A percentile compares a stretch with the other conserved stretches of the same genome.
Conservation (phyloP, 2,329 filamentous ascomycete genomes). For the Stylonectria norvegica region DNA sequence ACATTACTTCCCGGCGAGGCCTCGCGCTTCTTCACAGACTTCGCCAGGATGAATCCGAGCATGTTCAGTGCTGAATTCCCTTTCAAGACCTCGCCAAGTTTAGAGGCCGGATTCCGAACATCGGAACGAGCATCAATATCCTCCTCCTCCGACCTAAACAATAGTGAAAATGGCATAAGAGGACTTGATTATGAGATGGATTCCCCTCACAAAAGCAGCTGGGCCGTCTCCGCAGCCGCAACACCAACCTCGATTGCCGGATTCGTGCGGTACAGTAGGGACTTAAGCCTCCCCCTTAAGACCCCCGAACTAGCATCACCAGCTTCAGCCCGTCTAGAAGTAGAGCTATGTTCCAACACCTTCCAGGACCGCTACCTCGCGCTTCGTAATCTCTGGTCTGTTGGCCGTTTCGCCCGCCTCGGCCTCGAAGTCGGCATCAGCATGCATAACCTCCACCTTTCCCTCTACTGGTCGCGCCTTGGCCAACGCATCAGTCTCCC, state of each 20-base stretch:
- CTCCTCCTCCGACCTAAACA: slow-evolving; percentile 13
- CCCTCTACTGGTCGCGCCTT: slow-evolving; percentile 46
- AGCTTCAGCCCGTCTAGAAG: slow-evolving; percentile 36
- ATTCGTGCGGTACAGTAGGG: slow-evolving; percentile 32
- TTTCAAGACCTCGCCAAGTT: slow-evolving; percentile 31
- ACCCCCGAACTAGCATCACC: slow-evolving; percentile 12
- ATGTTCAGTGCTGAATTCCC: slow-evolving; percentile 30
- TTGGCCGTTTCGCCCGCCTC: slow-evolving; percentile 40
- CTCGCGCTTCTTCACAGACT: slow-evolving; percentile 32
- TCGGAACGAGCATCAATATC: slow-evolving; percentile 15
- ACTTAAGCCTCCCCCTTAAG: slow-evolving; percentile 31
- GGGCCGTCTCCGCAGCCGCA: slow-evolving; percentile 39
- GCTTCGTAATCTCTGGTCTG: slow-evolving; percentile 41
- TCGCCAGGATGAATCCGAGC: slow-evolving; percentile 29
- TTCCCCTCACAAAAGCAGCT: slow-evolving; percentile 33
- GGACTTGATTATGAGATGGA: slow-evolving; percentile 33
- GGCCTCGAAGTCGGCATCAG: slow-evolving; percentile 45
- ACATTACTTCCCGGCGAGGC: slow-evolving; percentile 24
- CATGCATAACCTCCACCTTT: slow-evolving; percentile 40
- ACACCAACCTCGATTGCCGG: slow-evolving; percentile 28
- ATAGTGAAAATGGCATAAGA: slow-evolving; percentile 34
- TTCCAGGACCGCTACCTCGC: slow-evolving; percentile 39
- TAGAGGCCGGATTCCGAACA: slow-evolving; percentile 42
- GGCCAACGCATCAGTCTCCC: slow-evolving; percentile 44
- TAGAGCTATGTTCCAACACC: slow-evolving; percentile 39